Evolutionary conservation across 176 grass and related monocot genomes (phyloP).

Genomic region (Guadua angustifolia): DNA sequence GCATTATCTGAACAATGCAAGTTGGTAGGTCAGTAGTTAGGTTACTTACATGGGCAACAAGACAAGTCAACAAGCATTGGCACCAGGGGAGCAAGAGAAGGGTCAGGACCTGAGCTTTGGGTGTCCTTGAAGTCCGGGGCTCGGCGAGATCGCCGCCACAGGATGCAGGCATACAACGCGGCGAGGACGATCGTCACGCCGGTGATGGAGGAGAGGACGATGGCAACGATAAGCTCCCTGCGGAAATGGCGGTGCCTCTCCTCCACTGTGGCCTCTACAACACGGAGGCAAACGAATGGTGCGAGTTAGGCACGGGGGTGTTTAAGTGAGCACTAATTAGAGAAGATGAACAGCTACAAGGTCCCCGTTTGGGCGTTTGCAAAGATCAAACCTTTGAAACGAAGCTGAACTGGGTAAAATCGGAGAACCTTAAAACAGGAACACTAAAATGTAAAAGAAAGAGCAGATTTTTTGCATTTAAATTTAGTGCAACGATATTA

Average conservation of each 20-base stretch:
- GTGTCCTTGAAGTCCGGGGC: constrained; percentile 52
- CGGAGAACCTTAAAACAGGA: neutral
- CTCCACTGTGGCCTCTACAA: constrained; percentile 48
- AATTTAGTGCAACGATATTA: constrained; percentile 1
- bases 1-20: constrained; percentile 56
- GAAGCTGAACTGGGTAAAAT: constrained; percentile 14
- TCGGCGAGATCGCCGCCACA: constrained; percentile 63
- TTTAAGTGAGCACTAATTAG: neutral
- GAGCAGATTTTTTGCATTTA: neutral
- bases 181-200: constrained; percentile 48
- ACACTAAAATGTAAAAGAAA: neutral
- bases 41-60: constrained; percentile 29
- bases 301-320: neutral
- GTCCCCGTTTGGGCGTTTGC: neutral
- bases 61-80: constrained; percentile 10
- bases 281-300: constrained; percentile 20
- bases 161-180: constrained; percentile 54
- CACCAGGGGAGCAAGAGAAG: neutral
- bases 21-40: neutral
- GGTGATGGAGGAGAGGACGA: constrained; percentile 64
- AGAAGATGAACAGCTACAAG: constrained; percentile 10
- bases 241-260: constrained; percentile 57
- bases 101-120: constrained; percentile 65
- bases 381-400: constrained; percentile 12
- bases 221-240: constrained; percentile 65